phyloP scores from a whole-genome alignment of 139 green algal species.

The Picochlorum sp. region DNA sequence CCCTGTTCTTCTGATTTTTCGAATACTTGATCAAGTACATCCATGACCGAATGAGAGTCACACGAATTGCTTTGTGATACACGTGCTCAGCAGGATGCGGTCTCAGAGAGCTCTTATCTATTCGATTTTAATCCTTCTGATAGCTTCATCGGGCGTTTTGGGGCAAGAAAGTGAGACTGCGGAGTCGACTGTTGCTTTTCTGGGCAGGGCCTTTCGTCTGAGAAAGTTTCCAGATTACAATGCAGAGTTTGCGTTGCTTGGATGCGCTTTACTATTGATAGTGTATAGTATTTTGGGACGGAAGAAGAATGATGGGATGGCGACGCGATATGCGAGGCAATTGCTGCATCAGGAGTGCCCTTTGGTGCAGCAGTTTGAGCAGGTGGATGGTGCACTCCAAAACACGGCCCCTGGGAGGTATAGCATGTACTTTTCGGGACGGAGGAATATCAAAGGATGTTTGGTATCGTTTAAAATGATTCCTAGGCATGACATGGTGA shows the following conservation, averaged over 20 bases:
- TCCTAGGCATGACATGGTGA: slow-evolving; percentile 23
- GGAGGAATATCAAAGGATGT: slow-evolving; percentile 21
- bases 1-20: too few relatives aligned
- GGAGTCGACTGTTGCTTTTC: neutral
- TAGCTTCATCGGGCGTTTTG: too few relatives aligned
- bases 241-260: slow-evolving; percentile 6
- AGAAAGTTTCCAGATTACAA: slow-evolving; percentile 11
- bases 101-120: too few relatives aligned
- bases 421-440: slow-evolving; percentile 21
- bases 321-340: slow-evolving; percentile 9
- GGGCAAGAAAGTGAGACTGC: too few relatives aligned
- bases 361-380: slow-evolving; percentile 21
- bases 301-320: slow-evolving; percentile 18
- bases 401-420: slow-evolving; percentile 7
- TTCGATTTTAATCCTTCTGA: too few relatives aligned
- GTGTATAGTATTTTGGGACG: slow-evolving; percentile 14
- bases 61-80: too few relatives aligned
- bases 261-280: slow-evolving; percentile 4
- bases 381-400: slow-evolving; percentile 12
- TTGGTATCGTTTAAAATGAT: slow-evolving; percentile 15
- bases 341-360: slow-evolving; percentile 3
- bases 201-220: neutral
- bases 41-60: too few relatives aligned
- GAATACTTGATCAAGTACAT: too few relatives aligned
- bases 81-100: too few relatives aligned